These are phyloP conservation scores for Rasamsonia emersonii DNA, from an alignment of 2,329 filamentous ascomycete genomes.

Conservation along the genomic window DNA sequence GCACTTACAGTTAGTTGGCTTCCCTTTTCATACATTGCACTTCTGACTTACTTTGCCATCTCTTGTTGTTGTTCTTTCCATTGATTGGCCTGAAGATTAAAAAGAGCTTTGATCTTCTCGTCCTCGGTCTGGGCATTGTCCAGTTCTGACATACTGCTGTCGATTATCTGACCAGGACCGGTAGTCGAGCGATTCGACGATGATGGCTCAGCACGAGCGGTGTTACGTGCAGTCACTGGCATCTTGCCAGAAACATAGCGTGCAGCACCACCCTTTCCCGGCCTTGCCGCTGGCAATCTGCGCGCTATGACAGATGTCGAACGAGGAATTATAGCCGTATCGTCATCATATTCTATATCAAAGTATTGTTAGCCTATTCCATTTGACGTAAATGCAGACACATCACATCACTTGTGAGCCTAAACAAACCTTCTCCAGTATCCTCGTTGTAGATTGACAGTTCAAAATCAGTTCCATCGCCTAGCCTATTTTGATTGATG, in stretches of 20 bases:
- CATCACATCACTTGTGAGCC: not conserved
- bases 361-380: slow-evolving; percentile 2
- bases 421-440: slow-evolving; percentile 70
- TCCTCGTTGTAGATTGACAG: slow-evolving; percentile 91
- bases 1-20: slow-evolving; percentile 19
- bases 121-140: slow-evolving; percentile 82
- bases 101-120: slow-evolving; percentile 86
- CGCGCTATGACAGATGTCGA: slow-evolving; percentile 89
- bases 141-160: slow-evolving; percentile 55
- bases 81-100: slow-evolving; percentile 78
- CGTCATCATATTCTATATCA: slow-evolving; percentile 80
- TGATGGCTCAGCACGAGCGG: slow-evolving; percentile 56
- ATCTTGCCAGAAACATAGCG: slow-evolving; percentile 96
- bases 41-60: slow-evolving; percentile 62
- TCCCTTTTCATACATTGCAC: slow-evolving; percentile 5
- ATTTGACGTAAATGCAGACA: no score
- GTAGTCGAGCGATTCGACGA: slow-evolving; percentile 29
- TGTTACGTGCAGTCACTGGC: slow-evolving; percentile 78
- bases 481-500: slow-evolving; percentile 85
- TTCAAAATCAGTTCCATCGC: slow-evolving; percentile 94
- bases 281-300: slow-evolving; percentile 72
- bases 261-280: slow-evolving; percentile 81
- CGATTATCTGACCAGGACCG: slow-evolving; percentile 31
- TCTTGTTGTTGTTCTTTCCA: slow-evolving; percentile 92
- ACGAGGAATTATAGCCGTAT: slow-evolving; percentile 92